These are phyloP conservation scores for Singerocomus inundabilis DNA, from an alignment of 1,284 basidiomycete species.

Conservation along the genomic window DNA sequence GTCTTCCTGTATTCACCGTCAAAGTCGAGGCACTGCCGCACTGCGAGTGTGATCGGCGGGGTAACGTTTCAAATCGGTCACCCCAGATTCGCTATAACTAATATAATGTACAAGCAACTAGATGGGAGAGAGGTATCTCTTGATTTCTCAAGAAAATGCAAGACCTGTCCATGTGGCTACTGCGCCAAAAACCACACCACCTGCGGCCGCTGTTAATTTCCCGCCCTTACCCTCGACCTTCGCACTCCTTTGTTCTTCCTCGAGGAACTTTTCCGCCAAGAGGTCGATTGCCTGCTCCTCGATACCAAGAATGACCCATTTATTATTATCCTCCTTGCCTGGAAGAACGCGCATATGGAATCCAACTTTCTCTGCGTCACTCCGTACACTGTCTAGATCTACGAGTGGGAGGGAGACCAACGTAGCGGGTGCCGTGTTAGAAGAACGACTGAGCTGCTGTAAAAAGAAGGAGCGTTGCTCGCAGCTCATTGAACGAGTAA, in stretches of 20 bases:
- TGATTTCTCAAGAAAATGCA: slow-evolving; percentile 31
- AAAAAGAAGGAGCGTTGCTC: slow-evolving; percentile 51
- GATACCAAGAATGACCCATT: slow-evolving; percentile 51
- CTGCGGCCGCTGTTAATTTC: slow-evolving; percentile 33
- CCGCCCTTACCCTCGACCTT: slow-evolving; percentile 19
- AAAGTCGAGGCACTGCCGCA: neutral
- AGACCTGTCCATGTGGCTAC: slow-evolving; percentile 38
- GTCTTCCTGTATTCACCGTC: neutral
- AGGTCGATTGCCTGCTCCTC: slow-evolving; percentile 41
- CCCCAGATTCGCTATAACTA: neutral
- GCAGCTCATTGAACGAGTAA: slow-evolving; percentile 50
- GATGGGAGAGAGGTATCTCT: neutral
- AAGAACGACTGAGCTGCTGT: slow-evolving; percentile 40
- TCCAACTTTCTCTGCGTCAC: slow-evolving; percentile 42
- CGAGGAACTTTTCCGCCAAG: slow-evolving; percentile 31
- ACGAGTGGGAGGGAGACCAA: slow-evolving; percentile 45
- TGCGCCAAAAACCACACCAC: slow-evolving; percentile 38
- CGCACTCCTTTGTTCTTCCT: slow-evolving; percentile 32
- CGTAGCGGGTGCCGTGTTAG: slow-evolving; percentile 40
- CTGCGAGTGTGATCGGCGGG: slow-evolving; percentile 5
- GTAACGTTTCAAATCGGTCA: neutral
- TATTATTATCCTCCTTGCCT: slow-evolving; percentile 30
- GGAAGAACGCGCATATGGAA: slow-evolving; percentile 41
- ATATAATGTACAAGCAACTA: neutral
- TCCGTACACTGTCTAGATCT: slow-evolving; percentile 41